Conservation (phyloP, 345 rosid genomes). For the Salix udensis region DNA sequence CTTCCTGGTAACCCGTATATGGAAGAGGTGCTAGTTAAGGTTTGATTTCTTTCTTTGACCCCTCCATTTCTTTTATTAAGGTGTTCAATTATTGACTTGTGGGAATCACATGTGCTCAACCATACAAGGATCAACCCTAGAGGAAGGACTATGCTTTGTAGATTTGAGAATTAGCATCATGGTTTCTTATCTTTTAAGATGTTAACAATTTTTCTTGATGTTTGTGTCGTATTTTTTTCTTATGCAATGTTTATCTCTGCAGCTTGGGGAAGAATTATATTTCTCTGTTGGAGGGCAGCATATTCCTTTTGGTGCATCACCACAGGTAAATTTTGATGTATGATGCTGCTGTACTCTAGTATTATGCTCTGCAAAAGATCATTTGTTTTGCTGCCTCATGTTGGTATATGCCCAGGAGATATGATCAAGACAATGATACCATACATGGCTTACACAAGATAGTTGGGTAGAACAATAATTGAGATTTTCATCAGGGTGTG, state of each 20-base stretch:
- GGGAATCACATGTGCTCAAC: neutral
- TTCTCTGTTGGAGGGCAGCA: slow-evolving; percentile 86
- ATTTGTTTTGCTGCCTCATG: too few relatives aligned
- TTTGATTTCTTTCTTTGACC: slow-evolving; percentile 26
- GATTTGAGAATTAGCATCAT: too few relatives aligned
- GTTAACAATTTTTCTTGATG: neutral
- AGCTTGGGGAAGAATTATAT: slow-evolving; percentile 84
- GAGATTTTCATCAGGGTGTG: neutral
- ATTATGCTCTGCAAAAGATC: neutral
- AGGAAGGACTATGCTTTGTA: too few relatives aligned
- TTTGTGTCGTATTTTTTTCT: neutral
- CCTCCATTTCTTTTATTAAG: neutral
- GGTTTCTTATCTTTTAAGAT: too few relatives aligned
- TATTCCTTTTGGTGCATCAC: slow-evolving; percentile 94
- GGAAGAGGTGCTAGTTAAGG: slow-evolving; percentile 95
- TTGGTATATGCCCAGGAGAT: too few relatives aligned
- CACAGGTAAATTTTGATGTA: slow-evolving; percentile 60
- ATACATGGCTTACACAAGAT: too few relatives aligned
- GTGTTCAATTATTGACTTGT: slow-evolving; percentile 1
- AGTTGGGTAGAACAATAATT: too few relatives aligned
- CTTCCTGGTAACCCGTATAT: slow-evolving; percentile 76
- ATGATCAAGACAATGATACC: too few relatives aligned
- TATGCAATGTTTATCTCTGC: slow-evolving; percentile 16
- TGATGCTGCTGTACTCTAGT: slow-evolving; percentile 1
- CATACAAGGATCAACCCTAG: too few relatives aligned